These are phyloP conservation scores for Paecilomyces variotii DNA, from an alignment of 2,329 filamentous ascomycete genomes.

Conservation along the genomic window DNA sequence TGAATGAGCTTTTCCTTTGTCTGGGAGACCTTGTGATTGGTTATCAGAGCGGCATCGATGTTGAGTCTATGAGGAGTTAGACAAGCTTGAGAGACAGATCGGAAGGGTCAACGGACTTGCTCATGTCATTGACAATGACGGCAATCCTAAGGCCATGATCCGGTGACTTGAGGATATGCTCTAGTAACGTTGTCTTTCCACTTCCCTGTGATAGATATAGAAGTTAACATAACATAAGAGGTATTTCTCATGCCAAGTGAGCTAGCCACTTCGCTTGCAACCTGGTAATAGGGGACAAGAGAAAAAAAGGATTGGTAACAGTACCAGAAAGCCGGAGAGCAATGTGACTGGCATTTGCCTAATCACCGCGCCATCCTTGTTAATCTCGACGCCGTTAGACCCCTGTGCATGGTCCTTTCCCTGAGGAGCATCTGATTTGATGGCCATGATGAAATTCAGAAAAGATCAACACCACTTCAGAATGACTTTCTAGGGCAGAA, in stretches of 20 bases:
- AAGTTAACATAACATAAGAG: conserved; percentile 1
- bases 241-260: too few species aligned
- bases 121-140: conserved; percentile 67
- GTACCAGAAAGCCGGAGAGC: conserved; percentile 52
- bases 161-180: conserved; percentile 56
- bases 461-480: neutral
- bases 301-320: neutral
- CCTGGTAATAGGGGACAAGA: neutral
- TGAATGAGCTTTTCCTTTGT: conserved; percentile 59
- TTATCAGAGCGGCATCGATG: conserved; percentile 56
- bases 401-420: neutral
- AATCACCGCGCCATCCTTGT: neutral
- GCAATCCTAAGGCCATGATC: conserved; percentile 62
- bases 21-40: conserved; percentile 49
- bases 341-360: conserved; percentile 49
- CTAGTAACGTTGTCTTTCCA: conserved; percentile 63
- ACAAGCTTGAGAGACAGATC: neutral
- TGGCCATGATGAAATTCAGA: neutral
- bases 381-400: neutral
- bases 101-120: conserved; percentile 35
- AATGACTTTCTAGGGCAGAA: neutral
- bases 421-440: neutral
- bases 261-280: too few species aligned
- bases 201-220: conserved; percentile 43
- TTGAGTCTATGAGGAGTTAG: conserved; percentile 42